Conservation (phyloP, 129 eudicot species). For the Lactuca saligna region DNA sequence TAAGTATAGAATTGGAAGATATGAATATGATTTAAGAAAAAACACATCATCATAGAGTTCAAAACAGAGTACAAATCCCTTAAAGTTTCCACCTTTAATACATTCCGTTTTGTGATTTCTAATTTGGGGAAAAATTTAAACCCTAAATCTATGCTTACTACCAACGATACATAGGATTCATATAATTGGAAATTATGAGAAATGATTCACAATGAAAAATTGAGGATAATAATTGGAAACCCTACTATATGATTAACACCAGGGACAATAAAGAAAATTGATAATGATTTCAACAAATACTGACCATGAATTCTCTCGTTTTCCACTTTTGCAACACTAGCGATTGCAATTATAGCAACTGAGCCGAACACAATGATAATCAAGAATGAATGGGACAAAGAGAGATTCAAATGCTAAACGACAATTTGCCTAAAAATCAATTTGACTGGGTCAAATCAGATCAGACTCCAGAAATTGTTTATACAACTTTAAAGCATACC, state of each 20-base stretch:
- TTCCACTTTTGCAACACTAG: slow-evolving; percentile 17
- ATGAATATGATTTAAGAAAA: slow-evolving; percentile 5
- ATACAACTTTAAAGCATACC: slow-evolving; percentile 25
- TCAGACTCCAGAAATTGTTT: slow-evolving; percentile 33
- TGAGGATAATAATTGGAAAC: slow-evolving; percentile 12
- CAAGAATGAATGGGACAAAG: background rate
- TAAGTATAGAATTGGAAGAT: background rate
- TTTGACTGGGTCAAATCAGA: slow-evolving; percentile 26
- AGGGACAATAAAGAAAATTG: slow-evolving; percentile 10
- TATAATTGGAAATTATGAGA: slow-evolving; percentile 22
- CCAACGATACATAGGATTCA: slow-evolving; percentile 20
- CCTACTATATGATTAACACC: slow-evolving; percentile 10
- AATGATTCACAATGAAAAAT: slow-evolving; percentile 18
- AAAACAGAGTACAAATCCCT: slow-evolving; percentile 20
- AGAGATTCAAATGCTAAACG: slow-evolving; percentile 20
- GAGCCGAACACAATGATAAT: slow-evolving; percentile 14
- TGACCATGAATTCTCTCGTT: slow-evolving; percentile 24
- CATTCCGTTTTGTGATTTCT: slow-evolving; percentile 1
- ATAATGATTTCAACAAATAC: slow-evolving; percentile 24
- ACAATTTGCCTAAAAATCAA: slow-evolving; percentile 19
- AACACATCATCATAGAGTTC: slow-evolving; percentile 10
- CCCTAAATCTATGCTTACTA: slow-evolving; percentile 11
- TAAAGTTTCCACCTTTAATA: slow-evolving; percentile 26
- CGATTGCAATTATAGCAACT: slow-evolving; percentile 12
- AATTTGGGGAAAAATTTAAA: slow-evolving; percentile 14